These are phyloP conservation scores for Macadamia tetraphylla DNA, from an alignment of 164 flowering plant species.

Conservation along the genomic window DNA sequence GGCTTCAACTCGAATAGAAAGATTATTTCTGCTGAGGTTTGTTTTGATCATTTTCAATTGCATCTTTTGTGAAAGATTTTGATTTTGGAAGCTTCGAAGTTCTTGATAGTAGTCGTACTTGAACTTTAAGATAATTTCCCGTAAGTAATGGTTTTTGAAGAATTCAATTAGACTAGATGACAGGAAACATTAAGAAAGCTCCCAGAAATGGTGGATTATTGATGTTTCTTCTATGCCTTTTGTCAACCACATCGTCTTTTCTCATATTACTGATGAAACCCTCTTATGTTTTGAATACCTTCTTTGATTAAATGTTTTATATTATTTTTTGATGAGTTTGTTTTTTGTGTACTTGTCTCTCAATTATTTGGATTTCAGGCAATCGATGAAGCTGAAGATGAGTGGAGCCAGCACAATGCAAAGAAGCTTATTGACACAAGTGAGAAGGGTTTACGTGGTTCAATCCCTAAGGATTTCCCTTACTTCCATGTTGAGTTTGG, in stretches of 20 bases:
- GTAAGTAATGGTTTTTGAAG: too few relatives aligned
- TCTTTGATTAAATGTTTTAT: background rate
- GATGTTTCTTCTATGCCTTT: background rate
- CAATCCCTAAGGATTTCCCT: conserved; percentile 87
- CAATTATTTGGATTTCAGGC: conserved; percentile 38
- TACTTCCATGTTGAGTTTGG: conserved; percentile 97
- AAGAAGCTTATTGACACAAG: conserved; percentile 82
- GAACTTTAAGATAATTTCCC: too few relatives aligned
- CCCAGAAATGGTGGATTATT: too few relatives aligned
- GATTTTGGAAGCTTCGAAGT: too few relatives aligned
- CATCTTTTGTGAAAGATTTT: too few relatives aligned
- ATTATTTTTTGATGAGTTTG: background rate
- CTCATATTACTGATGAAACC: background rate
- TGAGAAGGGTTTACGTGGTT: conserved; percentile 67
- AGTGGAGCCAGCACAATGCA: conserved; percentile 91
- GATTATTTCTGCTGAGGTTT: too few relatives aligned
- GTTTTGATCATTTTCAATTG: too few relatives aligned
- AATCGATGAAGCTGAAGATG: conserved; percentile 92
- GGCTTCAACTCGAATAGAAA: too few relatives aligned
- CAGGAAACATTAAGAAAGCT: too few relatives aligned
- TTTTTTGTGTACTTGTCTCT: background rate
- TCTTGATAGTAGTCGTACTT: too few relatives aligned
- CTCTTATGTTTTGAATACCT: background rate
- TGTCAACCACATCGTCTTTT: background rate
- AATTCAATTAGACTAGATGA: too few relatives aligned